Conservation (phyloP, 225 moss, liverwort and hornwort species). For the Sphagnum tenellum region DNA sequence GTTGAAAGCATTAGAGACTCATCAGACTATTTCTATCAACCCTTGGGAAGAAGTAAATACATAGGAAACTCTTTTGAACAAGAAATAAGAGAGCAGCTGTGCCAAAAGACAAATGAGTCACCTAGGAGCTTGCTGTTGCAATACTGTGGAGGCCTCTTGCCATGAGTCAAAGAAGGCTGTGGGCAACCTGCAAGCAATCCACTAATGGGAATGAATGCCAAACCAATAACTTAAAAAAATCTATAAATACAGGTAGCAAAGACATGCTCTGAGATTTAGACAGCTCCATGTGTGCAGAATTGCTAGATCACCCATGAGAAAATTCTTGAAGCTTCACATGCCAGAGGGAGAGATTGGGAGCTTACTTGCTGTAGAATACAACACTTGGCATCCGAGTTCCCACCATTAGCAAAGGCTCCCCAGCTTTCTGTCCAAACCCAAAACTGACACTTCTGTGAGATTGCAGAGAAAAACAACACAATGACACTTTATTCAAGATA, state of each 20-base stretch:
- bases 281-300: neutral
- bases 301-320: neutral
- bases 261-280: neutral
- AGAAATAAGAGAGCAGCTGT: too few species aligned
- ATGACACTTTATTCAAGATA: neutral
- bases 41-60: too few species aligned
- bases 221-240: neutral
- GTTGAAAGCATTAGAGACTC: too few species aligned
- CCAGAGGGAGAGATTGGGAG: neutral
- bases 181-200: conserved; percentile 25
- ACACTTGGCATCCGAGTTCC: conserved; percentile 61
- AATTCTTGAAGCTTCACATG: too few species aligned
- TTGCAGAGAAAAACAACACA: neutral
- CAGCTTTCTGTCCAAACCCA: conserved; percentile 22
- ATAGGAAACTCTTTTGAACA: too few species aligned
- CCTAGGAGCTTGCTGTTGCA: conserved; percentile 30
- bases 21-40: too few species aligned
- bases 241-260: neutral
- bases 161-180: conserved; percentile 49
- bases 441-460: neutral
- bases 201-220: neutral
- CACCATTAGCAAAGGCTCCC: conserved; percentile 56
- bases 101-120: conserved; percentile 1
- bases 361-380: conserved; percentile 62
- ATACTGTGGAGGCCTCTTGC: conserved; percentile 24